These are phyloP conservation scores for Cornus kousa DNA, from an alignment of 148 eudicot genomes.

Conservation along the genomic window DNA sequence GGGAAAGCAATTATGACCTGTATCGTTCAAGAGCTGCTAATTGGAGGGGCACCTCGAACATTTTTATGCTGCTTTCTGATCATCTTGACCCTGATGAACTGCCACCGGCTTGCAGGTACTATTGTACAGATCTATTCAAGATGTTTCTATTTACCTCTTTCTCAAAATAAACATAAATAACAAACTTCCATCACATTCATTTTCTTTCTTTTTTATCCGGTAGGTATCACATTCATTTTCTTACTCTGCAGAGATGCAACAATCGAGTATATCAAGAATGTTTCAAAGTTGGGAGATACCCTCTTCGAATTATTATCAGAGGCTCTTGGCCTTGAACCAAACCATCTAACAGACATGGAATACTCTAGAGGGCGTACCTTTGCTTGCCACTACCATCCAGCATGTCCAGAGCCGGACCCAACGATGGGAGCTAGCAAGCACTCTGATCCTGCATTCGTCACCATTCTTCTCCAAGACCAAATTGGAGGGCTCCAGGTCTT, in stretches of 20 bases:
- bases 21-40: constrained; percentile 31
- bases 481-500: constrained; percentile 52
- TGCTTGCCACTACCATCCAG: constrained; percentile 37
- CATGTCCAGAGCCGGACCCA: constrained; percentile 36
- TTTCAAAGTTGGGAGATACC: constrained; percentile 17
- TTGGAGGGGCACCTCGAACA: constrained; percentile 48
- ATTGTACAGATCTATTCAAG: no score
- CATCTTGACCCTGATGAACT: constrained; percentile 25
- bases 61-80: constrained; percentile 9
- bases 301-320: constrained; percentile 28
- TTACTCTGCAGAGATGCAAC: background rate
- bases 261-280: constrained; percentile 19
- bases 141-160: no score
- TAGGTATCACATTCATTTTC: background rate
- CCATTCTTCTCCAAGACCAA: constrained; percentile 31
- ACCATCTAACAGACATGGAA: constrained; percentile 22
- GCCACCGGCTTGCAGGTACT: constrained; percentile 37
- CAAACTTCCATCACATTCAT: background rate
- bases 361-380: constrained; percentile 20
- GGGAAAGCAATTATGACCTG: constrained; percentile 34
- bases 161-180: no score
- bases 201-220: no score
- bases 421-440: constrained; percentile 29
- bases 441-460: constrained; percentile 32
- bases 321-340: background rate